Conservation (phyloP, 2,329 filamentous ascomycete genomes). For the Didymella sp. region DNA sequence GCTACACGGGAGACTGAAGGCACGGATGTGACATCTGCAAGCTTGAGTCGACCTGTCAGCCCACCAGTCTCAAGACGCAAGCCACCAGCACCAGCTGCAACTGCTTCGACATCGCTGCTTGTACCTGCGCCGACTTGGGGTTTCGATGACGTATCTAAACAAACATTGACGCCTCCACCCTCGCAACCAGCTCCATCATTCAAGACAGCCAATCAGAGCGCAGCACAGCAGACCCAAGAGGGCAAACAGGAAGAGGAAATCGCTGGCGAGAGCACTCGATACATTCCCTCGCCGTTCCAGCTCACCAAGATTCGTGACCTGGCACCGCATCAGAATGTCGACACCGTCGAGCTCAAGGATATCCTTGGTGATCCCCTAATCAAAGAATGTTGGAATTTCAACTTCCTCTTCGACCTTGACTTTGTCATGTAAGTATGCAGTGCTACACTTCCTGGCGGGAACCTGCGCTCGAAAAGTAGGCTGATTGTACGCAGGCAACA, state of each 20-base stretch:
- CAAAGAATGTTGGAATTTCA: conserved; percentile 74
- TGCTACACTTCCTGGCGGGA: neutral
- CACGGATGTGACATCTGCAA: conserved; percentile 7
- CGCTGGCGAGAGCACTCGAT: neutral
- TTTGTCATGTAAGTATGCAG: conserved; percentile 60
- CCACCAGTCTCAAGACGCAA: conserved; percentile 34
- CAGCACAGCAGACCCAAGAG: neutral
- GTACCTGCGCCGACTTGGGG: conserved; percentile 21
- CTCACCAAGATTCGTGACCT: conserved; percentile 74
- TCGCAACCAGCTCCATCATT: neutral
- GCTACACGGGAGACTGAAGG: neutral
- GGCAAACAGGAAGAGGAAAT: neutral
- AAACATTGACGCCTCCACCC: conserved; percentile 8
- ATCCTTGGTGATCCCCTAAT: conserved; percentile 78
- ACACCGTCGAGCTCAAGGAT: conserved; percentile 69
- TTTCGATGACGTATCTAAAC: conserved; percentile 27
- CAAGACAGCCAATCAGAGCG: neutral
- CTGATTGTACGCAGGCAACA: conserved; percentile 46
- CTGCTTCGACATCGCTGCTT: neutral
- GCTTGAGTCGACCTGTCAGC: conserved; percentile 34
- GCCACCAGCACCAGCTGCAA: neutral
- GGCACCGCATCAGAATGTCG: conserved; percentile 65
- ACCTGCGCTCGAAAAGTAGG: neutral
- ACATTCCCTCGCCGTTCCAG: conserved; percentile 69
- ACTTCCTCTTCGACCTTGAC: conserved; percentile 69